Base-by-base conservation (phyloP, 306 rosid species). In the Notholithocarpus densiflorus region DNA sequence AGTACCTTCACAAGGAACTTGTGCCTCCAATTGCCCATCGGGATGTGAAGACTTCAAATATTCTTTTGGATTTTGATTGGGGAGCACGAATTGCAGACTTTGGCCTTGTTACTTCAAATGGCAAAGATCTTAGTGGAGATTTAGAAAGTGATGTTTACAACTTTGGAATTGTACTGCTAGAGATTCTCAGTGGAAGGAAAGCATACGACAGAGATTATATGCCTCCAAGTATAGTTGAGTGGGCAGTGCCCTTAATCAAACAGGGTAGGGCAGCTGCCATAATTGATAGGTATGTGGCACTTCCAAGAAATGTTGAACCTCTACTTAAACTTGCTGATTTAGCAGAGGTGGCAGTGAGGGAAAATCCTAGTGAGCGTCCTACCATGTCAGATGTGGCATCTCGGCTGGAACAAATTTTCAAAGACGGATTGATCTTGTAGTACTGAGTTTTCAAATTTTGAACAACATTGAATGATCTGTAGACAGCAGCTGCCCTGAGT, bases 101-200 rank as follows among this genome's bases (percentile, higher is more conserved):
- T 1, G 94, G 99, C 68, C 96, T 91, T 4, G 78, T 91, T 55
- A 72, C 88, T 61, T 86, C 92, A 0, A 86, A 86, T 34, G 96
- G 89, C 60, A 86, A 82, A 24, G 96, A 90, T 53, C 81, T 59
- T 13, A 79, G 73, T 9, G 84, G 84, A 43, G 96, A 88, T 80
- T 51, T 89, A 64, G 87, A 64, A 48, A 78, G 82, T 1, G 98
- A 95, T 84, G 89, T 95, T 80, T 87, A 86, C 83, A 81, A 79
- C 64, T 93, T 90, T 23, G 97, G 99, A n/a, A 79, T 85, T 57
- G 96, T 95, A 9, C 79, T 95, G 75, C 83, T 95, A 0, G 98
- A 95, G 89, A 82, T 92, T 73, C 88, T 95, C 20, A 95, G 96
- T 60, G 99, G 99, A 82, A 89, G 99, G 75, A 93, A 93, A 66